Evolutionary conservation across 2,329 filamentous ascomycete genomes (phyloP).

Genomic region (Camptophora hylomeconis): DNA sequence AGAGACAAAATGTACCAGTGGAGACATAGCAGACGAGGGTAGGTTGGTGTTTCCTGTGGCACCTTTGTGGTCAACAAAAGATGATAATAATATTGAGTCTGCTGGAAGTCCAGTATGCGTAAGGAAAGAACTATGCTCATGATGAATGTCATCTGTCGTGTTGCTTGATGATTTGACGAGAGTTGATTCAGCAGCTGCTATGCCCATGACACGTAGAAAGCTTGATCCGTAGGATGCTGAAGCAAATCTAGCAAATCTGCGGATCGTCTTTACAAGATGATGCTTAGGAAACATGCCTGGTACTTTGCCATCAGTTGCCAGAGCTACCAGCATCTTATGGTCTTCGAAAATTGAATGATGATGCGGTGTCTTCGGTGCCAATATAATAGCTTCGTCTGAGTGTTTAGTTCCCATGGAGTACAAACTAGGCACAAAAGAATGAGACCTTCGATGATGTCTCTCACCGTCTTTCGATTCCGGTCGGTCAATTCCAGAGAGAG

Average conservation of each 20-base stretch:
- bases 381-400: constrained; percentile 30
- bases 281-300: constrained; percentile 33
- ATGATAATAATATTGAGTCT: constrained; percentile 47
- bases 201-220: constrained; percentile 35
- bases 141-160: constrained; percentile 22
- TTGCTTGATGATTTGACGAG: constrained; percentile 21
- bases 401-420: constrained; percentile 32
- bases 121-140: constrained; percentile 33
- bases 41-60: constrained; percentile 43
- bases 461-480: constrained; percentile 14
- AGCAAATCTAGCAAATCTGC: constrained; percentile 34
- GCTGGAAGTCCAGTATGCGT: constrained; percentile 31
- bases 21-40: constrained; percentile 43
- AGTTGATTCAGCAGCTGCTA: constrained; percentile 15
- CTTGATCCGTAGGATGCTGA: constrained; percentile 35
- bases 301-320: constrained; percentile 30
- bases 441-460: constrained; percentile 21
- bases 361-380: constrained; percentile 25
- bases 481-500: constrained; percentile 21
- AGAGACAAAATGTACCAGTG: constrained; percentile 60
- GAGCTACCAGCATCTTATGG: constrained; percentile 28
- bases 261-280: constrained; percentile 33
- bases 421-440: constrained; percentile 30
- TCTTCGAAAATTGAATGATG: constrained; percentile 34
- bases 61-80: constrained; percentile 56